A percentile compares a stretch with the other conserved stretches of the same genome.
Conservation (phyloP, 495 filamentous ascomycete genomes). For the Trichoderma virens region DNA sequence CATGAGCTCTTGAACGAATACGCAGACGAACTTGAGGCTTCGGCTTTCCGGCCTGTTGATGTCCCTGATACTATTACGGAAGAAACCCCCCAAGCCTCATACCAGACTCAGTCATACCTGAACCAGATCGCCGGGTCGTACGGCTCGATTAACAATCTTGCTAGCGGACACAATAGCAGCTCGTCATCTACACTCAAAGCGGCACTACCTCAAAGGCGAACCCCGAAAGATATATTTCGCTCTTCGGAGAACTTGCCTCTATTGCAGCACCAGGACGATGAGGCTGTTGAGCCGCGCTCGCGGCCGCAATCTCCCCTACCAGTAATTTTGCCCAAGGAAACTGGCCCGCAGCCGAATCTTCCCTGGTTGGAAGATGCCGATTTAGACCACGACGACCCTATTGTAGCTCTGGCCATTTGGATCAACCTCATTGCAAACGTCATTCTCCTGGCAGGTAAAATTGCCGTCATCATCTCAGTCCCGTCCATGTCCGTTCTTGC, state of each 20-base stretch:
- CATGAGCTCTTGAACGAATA: slow-evolving; percentile 86
- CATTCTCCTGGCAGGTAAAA: slow-evolving; percentile 69
- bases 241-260: slow-evolving; percentile 63
- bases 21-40: slow-evolving; percentile 39
- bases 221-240: slow-evolving; percentile 74
- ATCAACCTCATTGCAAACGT: slow-evolving; percentile 81
- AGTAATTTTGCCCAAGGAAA: slow-evolving; percentile 13
- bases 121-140: not conserved
- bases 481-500: slow-evolving; percentile 84
- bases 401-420: slow-evolving; percentile 75
- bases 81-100: slow-evolving; percentile 19
- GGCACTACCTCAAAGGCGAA: slow-evolving; percentile 53
- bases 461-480: slow-evolving; percentile 68
- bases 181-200: slow-evolving; percentile 22
- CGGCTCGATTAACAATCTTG: slow-evolving; percentile 4
- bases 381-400: slow-evolving; percentile 53
- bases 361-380: slow-evolving; percentile 49
- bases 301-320: slow-evolving; percentile 20
- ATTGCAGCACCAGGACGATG: slow-evolving; percentile 27
- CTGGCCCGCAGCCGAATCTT: slow-evolving; percentile 35
- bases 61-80: slow-evolving; percentile 54
- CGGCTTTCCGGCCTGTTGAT: slow-evolving; percentile 34
- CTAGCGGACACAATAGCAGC: not conserved
- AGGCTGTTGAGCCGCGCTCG: slow-evolving; percentile 21
- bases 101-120: not conserved